Evolutionary conservation across 495 filamentous ascomycete genomes (phyloP).

Genomic region (Podospora bellae-mahoneyi): DNA sequence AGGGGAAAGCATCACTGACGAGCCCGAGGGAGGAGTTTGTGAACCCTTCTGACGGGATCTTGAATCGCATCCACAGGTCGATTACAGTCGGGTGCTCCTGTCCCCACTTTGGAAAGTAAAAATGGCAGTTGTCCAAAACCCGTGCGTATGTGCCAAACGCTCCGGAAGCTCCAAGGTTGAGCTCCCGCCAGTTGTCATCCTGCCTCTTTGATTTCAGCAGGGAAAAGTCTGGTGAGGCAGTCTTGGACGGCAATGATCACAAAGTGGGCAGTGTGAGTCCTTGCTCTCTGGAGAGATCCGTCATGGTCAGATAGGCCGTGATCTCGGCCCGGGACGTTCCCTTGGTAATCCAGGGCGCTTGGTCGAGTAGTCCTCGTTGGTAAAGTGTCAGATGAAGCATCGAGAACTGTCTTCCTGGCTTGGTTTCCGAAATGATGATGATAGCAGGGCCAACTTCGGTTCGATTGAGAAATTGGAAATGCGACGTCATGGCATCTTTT

Average conservation of each 20-base stretch:
- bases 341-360: conserved; percentile 32
- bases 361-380: conserved; percentile 32
- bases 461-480: conserved; percentile 70
- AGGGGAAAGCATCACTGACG: conserved; percentile 52
- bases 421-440: conserved; percentile 66
- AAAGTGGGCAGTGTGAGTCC: conserved; percentile 55
- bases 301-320: conserved; percentile 66
- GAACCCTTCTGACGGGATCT: conserved; percentile 45
- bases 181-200: conserved; percentile 45
- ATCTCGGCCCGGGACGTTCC: conserved; percentile 26
- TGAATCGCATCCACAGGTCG: conserved; percentile 66
- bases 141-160: conserved; percentile 49
- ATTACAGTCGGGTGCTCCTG: conserved; percentile 41
- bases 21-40: conserved; percentile 56
- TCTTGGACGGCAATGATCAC: conserved; percentile 36
- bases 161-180: conserved; percentile 38
- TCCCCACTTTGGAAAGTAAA: conserved; percentile 53
- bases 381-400: conserved; percentile 66
- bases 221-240: conserved; percentile 43
- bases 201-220: conserved; percentile 32
- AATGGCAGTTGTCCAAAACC: conserved; percentile 46
- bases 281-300: conserved; percentile 54
- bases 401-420: conserved; percentile 66
- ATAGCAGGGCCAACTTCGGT: conserved; percentile 60
- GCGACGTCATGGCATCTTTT: conserved; percentile 61